A percentile compares a stretch with the other conserved stretches of the same genome.
phyloP scores from a whole-genome alignment of 495 filamentous ascomycete genomes.

The Polyplosphaeria fusca region DNA sequence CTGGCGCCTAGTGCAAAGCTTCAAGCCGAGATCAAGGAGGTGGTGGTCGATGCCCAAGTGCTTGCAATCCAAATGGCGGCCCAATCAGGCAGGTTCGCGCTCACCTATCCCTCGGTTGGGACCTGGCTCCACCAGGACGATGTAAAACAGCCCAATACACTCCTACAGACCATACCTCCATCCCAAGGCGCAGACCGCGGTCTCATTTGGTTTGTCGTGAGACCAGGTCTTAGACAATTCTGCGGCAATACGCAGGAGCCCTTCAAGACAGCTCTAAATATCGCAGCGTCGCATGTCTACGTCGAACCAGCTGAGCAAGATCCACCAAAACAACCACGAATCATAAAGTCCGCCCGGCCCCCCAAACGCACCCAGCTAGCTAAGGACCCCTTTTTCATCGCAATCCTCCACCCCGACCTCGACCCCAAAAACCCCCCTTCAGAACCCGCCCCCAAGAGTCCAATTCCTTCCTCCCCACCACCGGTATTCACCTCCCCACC shows the following conservation, averaged over 20 bases:
- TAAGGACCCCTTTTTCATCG: too few species aligned
- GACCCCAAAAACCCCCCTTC: too few species aligned
- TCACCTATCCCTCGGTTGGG: background rate
- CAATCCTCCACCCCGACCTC: too few species aligned
- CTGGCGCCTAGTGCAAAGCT: background rate
- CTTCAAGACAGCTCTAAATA: background rate
- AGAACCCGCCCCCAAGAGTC: too few species aligned
- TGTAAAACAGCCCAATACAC: background rate
- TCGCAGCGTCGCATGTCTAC: background rate
- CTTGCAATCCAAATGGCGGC: background rate
- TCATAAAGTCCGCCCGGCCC: too few species aligned
- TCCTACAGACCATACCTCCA: background rate
- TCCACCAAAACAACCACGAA: too few species aligned
- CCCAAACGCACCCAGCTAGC: too few species aligned
- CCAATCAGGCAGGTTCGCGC: background rate
- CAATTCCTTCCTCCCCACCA: too few species aligned
- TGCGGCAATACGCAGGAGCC: background rate
- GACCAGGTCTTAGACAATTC: background rate
- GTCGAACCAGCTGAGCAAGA: background rate
- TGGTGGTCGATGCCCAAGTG: background rate
- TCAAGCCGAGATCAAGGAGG: background rate
- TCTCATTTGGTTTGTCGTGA: background rate
- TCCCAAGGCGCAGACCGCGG: background rate
- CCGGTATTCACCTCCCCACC: too few species aligned
- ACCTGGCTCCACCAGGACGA: background rate